Conservation (phyloP, 2,329 filamentous ascomycete species). For the Cladosporium phlei region DNA sequence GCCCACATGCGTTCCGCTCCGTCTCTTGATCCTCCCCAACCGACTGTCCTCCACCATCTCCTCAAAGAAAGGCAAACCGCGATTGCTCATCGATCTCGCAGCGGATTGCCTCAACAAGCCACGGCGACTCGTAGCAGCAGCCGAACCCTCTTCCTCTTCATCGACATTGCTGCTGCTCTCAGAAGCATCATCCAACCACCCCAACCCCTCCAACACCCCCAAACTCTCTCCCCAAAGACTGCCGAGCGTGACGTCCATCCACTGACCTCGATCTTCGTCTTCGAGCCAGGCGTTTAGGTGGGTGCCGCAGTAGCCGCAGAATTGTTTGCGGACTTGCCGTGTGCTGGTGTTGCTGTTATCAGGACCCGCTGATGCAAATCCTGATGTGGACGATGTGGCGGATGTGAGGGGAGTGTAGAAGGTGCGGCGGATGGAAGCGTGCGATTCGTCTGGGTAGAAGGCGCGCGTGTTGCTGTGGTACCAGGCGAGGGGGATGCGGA, state of each 20-base stretch:
- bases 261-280: slow-evolving; percentile 44
- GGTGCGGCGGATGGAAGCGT: slow-evolving; percentile 41
- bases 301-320: slow-evolving; percentile 90
- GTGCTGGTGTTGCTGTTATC: slow-evolving; percentile 40
- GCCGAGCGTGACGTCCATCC: slow-evolving; percentile 75
- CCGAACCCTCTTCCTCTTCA: slow-evolving; percentile 25
- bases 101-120: slow-evolving; percentile 10
- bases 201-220: slow-evolving; percentile 66
- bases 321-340: slow-evolving; percentile 61
- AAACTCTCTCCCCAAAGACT: slow-evolving; percentile 69
- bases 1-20: slow-evolving; percentile 55
- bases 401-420: slow-evolving; percentile 47
- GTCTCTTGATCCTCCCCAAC: slow-evolving; percentile 63
- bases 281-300: slow-evolving; percentile 71
- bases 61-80: slow-evolving; percentile 82
- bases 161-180: slow-evolving; percentile 28
- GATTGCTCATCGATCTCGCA: slow-evolving; percentile 23
- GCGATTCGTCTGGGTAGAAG: slow-evolving; percentile 69
- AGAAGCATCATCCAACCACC: slow-evolving; percentile 55
- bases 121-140: no score
- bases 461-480: slow-evolving; percentile 72
- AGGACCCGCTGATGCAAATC: no score
- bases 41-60: slow-evolving; percentile 70
- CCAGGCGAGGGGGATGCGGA: slow-evolving; percentile 76
- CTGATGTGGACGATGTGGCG: no score